Conservation (phyloP, 257 asterid species). For the Forsythia viridissima region DNA sequence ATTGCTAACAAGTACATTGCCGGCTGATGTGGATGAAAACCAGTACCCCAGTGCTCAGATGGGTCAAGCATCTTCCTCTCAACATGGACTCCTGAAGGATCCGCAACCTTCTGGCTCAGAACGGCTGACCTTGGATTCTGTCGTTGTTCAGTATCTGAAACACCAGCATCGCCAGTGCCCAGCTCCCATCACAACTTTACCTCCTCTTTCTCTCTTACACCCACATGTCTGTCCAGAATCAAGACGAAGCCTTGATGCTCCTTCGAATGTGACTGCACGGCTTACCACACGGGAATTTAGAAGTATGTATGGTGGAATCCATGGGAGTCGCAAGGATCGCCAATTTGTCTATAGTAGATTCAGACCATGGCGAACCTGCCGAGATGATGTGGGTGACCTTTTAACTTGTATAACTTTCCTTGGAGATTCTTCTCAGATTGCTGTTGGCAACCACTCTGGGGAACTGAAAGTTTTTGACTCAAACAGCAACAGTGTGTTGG, state of each 20-base stretch:
- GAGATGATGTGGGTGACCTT: slow-evolving; percentile 70
- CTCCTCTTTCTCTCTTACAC: slow-evolving; percentile 94
- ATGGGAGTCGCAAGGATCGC: slow-evolving; percentile 90
- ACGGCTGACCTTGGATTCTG: slow-evolving; percentile 81
- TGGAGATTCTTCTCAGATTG: slow-evolving; percentile 82
- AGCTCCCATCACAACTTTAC: slow-evolving; percentile 97
- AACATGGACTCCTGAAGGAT: slow-evolving; percentile 55
- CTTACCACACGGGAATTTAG: slow-evolving; percentile 86
- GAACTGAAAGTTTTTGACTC: slow-evolving; percentile 85
- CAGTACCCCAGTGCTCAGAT: slow-evolving; percentile 26
- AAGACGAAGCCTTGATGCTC: slow-evolving; percentile 86
- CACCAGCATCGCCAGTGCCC: slow-evolving; percentile 99
- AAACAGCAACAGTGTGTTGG: slow-evolving; percentile 70
- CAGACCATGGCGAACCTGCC: slow-evolving; percentile 97
- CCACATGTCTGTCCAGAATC: slow-evolving; percentile 99
- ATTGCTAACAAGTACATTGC: slow-evolving; percentile 29
- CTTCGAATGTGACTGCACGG: slow-evolving; percentile 88
- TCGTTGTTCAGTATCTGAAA: slow-evolving; percentile 91
- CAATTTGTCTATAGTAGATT: slow-evolving; percentile 92
- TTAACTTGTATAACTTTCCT: slow-evolving; percentile 82
- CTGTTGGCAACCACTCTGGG: slow-evolving; percentile 85
- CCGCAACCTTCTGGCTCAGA: slow-evolving; percentile 65
- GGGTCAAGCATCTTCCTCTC: slow-evolving; percentile 47
- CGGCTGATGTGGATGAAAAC: slow-evolving; percentile 60
- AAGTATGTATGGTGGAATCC: slow-evolving; percentile 72